Evolutionary conservation across 2,329 filamentous ascomycete genomes (phyloP).

Genomic region (Stagonosporopsis chrysanthemi): DNA sequence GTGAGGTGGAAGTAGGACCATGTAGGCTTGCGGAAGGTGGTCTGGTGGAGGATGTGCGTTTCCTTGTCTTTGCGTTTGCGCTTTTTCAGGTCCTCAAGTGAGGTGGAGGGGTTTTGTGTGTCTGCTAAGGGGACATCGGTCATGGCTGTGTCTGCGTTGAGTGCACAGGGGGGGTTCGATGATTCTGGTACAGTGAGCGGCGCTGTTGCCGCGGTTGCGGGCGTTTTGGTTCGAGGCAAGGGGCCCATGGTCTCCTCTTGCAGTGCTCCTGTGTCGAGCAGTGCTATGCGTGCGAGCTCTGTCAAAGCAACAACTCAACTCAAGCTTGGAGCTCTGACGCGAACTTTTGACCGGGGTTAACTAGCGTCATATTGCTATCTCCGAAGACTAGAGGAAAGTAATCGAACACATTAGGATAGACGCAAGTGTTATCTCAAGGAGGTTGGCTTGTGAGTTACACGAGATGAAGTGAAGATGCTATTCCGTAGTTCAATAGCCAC

Average conservation of each 20-base stretch:
- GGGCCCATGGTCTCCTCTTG: constrained; percentile 2
- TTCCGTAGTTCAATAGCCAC: too few relatives aligned
- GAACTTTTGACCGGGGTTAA: constrained; percentile 34
- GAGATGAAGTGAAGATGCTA: too few relatives aligned
- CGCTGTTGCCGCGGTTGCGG: not conserved
- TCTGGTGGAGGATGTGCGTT: constrained; percentile 38
- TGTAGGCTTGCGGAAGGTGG: constrained; percentile 49
- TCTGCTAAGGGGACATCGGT: constrained; percentile 7
- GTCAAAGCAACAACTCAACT: not conserved
- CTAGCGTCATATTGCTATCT: constrained; percentile 28
- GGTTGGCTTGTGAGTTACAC: too few relatives aligned
- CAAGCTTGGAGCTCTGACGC: constrained; percentile 18
- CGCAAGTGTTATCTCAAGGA: too few relatives aligned
- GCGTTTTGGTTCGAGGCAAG: not conserved
- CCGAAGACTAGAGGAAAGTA: too few relatives aligned
- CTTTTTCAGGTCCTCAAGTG: constrained; percentile 20
- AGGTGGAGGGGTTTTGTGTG: not conserved
- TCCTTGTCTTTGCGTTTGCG: constrained; percentile 27
- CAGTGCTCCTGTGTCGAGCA: not conserved
- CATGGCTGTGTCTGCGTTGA: constrained; percentile 9
- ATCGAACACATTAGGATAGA: too few relatives aligned
- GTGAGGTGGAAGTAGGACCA: constrained; percentile 55
- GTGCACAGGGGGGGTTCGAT: not conserved
- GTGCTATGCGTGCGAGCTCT: not conserved
- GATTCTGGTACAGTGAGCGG: not conserved